Evolutionary conservation across 345 rosid species (phyloP), one percentile per base, ranked within the genome.

Genomic region (Arabis alpina): DNA sequence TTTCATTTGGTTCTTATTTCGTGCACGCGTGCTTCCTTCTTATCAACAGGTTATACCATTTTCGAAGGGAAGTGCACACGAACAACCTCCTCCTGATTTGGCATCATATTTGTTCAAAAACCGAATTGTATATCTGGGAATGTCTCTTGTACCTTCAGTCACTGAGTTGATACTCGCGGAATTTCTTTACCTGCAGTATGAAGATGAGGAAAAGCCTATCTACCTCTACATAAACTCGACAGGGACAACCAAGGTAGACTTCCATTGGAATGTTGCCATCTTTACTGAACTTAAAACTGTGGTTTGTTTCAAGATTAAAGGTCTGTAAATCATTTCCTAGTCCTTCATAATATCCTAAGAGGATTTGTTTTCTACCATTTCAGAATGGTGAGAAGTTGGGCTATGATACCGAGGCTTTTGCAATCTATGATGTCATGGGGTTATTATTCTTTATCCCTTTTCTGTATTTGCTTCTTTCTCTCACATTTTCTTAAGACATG

Each of bases 21-120:
- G 60, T 19, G 16, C 49, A 32, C 14, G n/a, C 63, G 10, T 43
- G 61, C 6, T 64, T 55, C 14, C 50, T 39, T 59, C 10, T 49
- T 41, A 10, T 81, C 49, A 69, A 42, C 80, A 93, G 98, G 97
- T 91, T 72, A 91, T 89, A 81, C 95, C 99, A 10, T 89, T 77
- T 75, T 69, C 85, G 10, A 76, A 80, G 54, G 94, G 91, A 76
- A 82, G 83, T 84, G 89, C 91, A 10, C 85, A 82, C 78, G 96
- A 86, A 79, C 96, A 88, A 75, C 97, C 98, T 68, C 97, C 98
- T 44, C 97, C 97, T 12, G 96, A 91, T 79, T 76, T 93, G 57
- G 92, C 97, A 23, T 91, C 97, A 3, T 89, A 89, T 79, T 72
- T 94, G 73, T 86, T 77, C 80, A 87, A 87, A 76, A 84, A 88